These are phyloP conservation scores for Pleurotus salmoneostramineus DNA, from an alignment of 768 basidiomycete species.

Conservation along the genomic window DNA sequence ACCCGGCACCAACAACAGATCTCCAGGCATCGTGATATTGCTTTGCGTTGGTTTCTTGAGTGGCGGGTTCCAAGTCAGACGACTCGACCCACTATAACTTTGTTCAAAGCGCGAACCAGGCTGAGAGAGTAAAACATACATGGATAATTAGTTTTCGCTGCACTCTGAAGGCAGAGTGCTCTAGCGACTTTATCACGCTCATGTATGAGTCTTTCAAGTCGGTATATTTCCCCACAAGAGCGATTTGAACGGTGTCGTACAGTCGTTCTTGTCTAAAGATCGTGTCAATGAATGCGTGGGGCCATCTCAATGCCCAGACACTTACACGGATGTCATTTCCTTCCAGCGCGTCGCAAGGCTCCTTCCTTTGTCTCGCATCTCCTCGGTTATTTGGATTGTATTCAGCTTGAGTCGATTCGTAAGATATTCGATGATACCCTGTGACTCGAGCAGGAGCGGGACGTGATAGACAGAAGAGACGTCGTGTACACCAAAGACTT, in stretches of 20 bases:
- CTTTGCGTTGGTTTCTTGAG: slow-evolving; percentile 75
- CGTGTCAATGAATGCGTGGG: slow-evolving; percentile 1
- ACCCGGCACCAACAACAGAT: slow-evolving; percentile 87
- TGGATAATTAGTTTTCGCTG: slow-evolving; percentile 66
- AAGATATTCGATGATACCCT: slow-evolving; percentile 88
- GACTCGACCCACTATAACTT: slow-evolving; percentile 88
- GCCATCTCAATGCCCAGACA: slow-evolving; percentile 4
- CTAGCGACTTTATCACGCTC: slow-evolving; percentile 94
- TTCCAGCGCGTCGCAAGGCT: slow-evolving; percentile 76
- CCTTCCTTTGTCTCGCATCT: slow-evolving; percentile 57
- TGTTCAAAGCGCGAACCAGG: neutral
- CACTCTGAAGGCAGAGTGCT: slow-evolving; percentile 94
- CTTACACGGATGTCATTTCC: slow-evolving; percentile 76
- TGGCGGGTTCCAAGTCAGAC: slow-evolving; percentile 81
- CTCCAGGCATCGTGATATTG: slow-evolving; percentile 96
- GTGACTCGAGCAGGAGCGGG: slow-evolving; percentile 84
- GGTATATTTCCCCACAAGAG: slow-evolving; percentile 96
- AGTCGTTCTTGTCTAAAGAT: slow-evolving; percentile 81
- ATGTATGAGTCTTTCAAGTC: slow-evolving; percentile 97
- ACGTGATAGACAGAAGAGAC: slow-evolving; percentile 97
- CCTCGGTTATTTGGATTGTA: slow-evolving; percentile 45
- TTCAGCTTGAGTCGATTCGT: slow-evolving; percentile 76
- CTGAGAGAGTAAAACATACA: neutral
- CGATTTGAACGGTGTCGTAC: slow-evolving; percentile 85
- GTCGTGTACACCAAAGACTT: slow-evolving; percentile 94